Evolutionary conservation across 2,329 filamentous ascomycete genomes (phyloP).

Genomic region (Clonostachys rosea): DNA sequence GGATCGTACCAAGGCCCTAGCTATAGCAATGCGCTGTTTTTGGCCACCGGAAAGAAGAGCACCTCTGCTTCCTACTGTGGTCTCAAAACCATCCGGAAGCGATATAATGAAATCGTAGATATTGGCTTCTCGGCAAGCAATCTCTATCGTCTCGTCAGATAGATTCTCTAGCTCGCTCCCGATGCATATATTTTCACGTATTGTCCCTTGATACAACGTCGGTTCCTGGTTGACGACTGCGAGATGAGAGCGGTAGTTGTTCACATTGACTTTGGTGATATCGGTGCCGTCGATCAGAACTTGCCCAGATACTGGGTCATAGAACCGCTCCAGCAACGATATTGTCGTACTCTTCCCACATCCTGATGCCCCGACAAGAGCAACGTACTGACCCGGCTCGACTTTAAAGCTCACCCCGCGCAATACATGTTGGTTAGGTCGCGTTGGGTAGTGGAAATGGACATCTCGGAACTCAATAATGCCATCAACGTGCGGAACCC

Average conservation of each 20-base stretch:
- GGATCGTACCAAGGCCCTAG: constrained; percentile 83
- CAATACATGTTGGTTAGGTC: constrained; percentile 51
- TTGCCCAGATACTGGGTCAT: constrained; percentile 78
- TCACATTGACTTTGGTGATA: constrained; percentile 75
- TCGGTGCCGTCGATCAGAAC: constrained; percentile 81
- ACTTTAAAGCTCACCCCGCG: neutral
- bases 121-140: constrained; percentile 66
- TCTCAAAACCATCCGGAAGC: constrained; percentile 86
- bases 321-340: constrained; percentile 88
- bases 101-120: constrained; percentile 84
- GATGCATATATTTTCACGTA: constrained; percentile 85
- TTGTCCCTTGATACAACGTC: constrained; percentile 88
- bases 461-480: constrained; percentile 86
- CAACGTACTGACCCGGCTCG: neutral
- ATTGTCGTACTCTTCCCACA: constrained; percentile 96
- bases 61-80: constrained; percentile 91
- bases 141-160: constrained; percentile 63
- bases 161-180: constrained; percentile 61
- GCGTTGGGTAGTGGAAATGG: constrained; percentile 90
- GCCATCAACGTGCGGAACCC: constrained; percentile 33
- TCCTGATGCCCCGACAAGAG: constrained; percentile 85
- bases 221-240: constrained; percentile 93
- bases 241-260: constrained; percentile 78
- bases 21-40: constrained; percentile 95
- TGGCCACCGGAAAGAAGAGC: constrained; percentile 92